phyloP scores from a whole-genome alignment of 192 early-diverging fungal species.

The Gryganskiella cystojenkinii region DNA sequence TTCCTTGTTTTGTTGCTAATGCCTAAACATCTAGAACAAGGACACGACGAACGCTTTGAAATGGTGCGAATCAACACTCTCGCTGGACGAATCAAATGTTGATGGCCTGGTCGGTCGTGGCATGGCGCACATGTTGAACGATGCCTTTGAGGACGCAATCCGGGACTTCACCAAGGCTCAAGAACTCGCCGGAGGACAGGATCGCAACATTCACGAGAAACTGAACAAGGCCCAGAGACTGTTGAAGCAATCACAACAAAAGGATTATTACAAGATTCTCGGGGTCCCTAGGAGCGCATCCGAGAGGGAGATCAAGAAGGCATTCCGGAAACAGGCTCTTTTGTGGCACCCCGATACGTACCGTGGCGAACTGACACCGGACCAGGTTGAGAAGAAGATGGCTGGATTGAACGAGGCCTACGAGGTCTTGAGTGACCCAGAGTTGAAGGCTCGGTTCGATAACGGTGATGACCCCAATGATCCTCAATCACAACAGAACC shows the following conservation, averaged over 20 bases:
- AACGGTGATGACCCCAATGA: conserved; percentile 86
- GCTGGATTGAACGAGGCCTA: conserved; percentile 93
- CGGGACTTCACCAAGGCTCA: conserved; percentile 78
- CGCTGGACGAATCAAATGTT: conserved; percentile 74
- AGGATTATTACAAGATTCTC: conserved; percentile 97
- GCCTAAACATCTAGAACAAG: conserved; percentile 55
- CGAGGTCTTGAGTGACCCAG: conserved; percentile 81
- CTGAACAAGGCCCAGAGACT: conserved; percentile 72
- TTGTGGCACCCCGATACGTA: conserved; percentile 89
- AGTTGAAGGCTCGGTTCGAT: conserved; percentile 74
- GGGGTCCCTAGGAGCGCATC: conserved; percentile 81
- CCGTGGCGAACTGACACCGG: conserved; percentile 77
- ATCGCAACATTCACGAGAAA: conserved; percentile 65
- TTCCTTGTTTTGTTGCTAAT: background rate
- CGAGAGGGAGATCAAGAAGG: conserved; percentile 88
- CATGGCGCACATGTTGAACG: conserved; percentile 72
- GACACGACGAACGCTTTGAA: conserved; percentile 61
- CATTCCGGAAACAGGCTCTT: conserved; percentile 89
- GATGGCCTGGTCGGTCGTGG: conserved; percentile 81
- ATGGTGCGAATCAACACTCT: conserved; percentile 78
- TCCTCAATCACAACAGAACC: conserved; percentile 60
- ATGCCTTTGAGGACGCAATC: conserved; percentile 85
- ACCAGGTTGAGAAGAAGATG: conserved; percentile 90
- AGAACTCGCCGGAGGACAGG: conserved; percentile 64
- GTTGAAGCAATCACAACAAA: conserved; percentile 65